Evolutionary conservation across 1,139 yeast species (phyloP).

Genomic region (Hyphopichia fennica): DNA sequence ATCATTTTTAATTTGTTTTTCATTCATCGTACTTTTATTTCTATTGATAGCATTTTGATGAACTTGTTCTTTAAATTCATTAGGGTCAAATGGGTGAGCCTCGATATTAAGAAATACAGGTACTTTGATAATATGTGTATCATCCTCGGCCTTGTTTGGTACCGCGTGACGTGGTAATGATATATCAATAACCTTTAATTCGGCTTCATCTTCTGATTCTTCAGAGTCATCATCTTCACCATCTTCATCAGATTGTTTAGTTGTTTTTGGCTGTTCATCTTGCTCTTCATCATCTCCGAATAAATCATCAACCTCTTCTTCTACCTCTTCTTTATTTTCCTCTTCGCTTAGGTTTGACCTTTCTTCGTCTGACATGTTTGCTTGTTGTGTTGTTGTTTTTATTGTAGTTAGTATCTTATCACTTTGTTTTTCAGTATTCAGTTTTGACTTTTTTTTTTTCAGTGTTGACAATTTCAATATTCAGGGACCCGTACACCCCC

Average conservation of each 20-base stretch:
- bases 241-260: slow-evolving; percentile 11
- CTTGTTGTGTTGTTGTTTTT: neutral
- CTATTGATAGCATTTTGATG: slow-evolving; percentile 49
- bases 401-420: no score
- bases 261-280: slow-evolving; percentile 10
- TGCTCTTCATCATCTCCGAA: slow-evolving; percentile 52
- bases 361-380: slow-evolving; percentile 11
- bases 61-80: slow-evolving; percentile 58
- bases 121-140: slow-evolving; percentile 60
- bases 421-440: neutral
- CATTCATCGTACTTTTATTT: slow-evolving; percentile 27
- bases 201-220: slow-evolving; percentile 33
- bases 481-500: no score
- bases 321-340: slow-evolving; percentile 13
- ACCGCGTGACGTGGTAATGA: slow-evolving; percentile 76
- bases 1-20: slow-evolving; percentile 41
- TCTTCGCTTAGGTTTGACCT: slow-evolving; percentile 11
- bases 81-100: slow-evolving; percentile 85
- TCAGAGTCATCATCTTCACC: slow-evolving; percentile 10
- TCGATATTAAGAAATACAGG: slow-evolving; percentile 84
- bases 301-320: slow-evolving; percentile 42
- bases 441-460: no score
- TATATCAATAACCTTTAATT: slow-evolving; percentile 54
- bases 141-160: slow-evolving; percentile 39
- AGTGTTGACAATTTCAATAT: no score